Evolutionary conservation across 352 stramenopile species (phyloP), one percentile per base, ranked within the genome.

Genomic region (Poterioochromonas sp.): DNA sequence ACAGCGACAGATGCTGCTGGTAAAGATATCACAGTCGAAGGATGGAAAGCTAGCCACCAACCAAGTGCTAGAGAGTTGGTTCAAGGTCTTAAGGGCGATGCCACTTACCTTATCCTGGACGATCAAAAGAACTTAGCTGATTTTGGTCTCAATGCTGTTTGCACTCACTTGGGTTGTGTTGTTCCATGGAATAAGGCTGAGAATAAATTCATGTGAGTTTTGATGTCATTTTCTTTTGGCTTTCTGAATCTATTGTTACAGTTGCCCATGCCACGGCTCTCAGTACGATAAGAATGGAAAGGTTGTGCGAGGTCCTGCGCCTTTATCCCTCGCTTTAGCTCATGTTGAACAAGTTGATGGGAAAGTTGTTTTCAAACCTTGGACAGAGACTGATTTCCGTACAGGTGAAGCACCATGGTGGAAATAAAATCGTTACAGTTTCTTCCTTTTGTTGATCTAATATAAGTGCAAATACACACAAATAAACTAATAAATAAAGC

Each of bases 111-210:
- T 68, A 91, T 92, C 83, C 85, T 93, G 58, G 92, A 91, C 82
- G 87, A 92, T 0, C 87, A 92, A 79, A 89, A 89, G 82, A 89
- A 83, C 37, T 83, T 94, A 79, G 83, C 91, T 82, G 82, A 80
- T 63, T 92, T 90, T 79, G 89, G 86, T 73, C 84, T 93, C 54
- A 91, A 92, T 69, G 89, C 89, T 58, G 88, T 94, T 40, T 94
- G 89, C 87, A 94, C 89, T 41, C 89, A 94, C 81, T 87, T 94
- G 81, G 89, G 89, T 80, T 94, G 89, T 80, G 88, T 94, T 71
- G 89, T 94, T 49, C 89, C 88, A 73, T 94, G 89, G 89, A 91
- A 87, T 80, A 86, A 87, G 74, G 83, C 87, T 58, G 86, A 87
- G 77, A 92, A 91, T 86, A 93, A 93, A 84, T 94, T 92, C 82